Evolutionary conservation across 768 basidiomycete species (phyloP).

Genomic region (Pleurotus djamor): DNA sequence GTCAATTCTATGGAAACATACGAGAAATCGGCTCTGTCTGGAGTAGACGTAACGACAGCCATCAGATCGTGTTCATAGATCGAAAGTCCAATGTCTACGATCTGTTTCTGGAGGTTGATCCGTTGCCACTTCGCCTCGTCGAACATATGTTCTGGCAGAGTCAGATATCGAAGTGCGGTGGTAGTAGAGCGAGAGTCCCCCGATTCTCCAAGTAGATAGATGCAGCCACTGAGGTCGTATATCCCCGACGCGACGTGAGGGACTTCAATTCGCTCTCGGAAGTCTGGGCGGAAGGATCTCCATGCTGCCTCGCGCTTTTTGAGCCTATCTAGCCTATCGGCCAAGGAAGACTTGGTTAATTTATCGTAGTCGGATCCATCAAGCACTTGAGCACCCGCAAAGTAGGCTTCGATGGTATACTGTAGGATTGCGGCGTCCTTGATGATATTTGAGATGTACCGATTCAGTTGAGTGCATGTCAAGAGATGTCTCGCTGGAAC

Average conservation of each 20-base stretch:
- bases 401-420: conserved; percentile 24
- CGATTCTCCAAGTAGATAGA: conserved; percentile 32
- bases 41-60: conserved; percentile 22
- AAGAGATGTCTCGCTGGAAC: conserved; percentile 22
- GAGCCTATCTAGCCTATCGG: conserved; percentile 24
- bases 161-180: conserved; percentile 25
- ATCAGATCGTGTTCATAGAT: conserved; percentile 44
- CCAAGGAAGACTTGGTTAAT: conserved; percentile 13
- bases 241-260: conserved; percentile 29
- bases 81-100: conserved; percentile 42
- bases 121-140: conserved; percentile 25
- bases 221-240: conserved; percentile 39
- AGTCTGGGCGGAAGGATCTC: conserved; percentile 20
- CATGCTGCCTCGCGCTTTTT: conserved; percentile 26
- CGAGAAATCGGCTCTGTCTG: background rate
- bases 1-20: conserved; percentile 9
- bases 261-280: conserved; percentile 21
- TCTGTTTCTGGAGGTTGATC: conserved; percentile 22
- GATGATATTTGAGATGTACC: conserved; percentile 21
- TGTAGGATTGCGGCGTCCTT: conserved; percentile 24
- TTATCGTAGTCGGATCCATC: conserved; percentile 23
- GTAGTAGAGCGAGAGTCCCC: conserved; percentile 9
- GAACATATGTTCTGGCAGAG: conserved; percentile 23
- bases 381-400: conserved; percentile 15
- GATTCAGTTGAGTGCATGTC: conserved; percentile 17